Evolutionary conservation across 805 yeast genomes (phyloP), one percentile per base, ranked within the genome.

Genomic region (Monosporozyma solicola): DNA sequence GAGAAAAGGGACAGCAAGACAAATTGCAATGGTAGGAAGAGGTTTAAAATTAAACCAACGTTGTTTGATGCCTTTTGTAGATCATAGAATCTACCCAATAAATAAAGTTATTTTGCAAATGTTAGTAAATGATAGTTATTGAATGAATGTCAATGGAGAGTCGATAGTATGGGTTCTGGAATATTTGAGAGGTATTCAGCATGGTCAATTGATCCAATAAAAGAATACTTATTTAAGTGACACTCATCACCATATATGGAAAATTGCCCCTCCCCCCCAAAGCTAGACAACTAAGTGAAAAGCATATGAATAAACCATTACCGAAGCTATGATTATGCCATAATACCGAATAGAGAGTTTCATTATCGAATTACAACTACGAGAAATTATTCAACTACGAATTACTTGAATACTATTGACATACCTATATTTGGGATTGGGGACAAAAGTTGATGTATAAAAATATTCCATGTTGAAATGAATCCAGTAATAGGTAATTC

Each of bases 381-480:
- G 29, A 7, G 4, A 46, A 6, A 20, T 20, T 32, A 46, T 27
- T 27, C 7, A 27, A 7, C 5, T 27, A 7, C 7, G 29, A 27
- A 5, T 27, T 27, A 27, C 5, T 27, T 5, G 7, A 27, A 32
- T 3, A 10, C 39, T 45, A 48, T 73, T 57, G 54, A 78, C 80
- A 0, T 66, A 64, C 25, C 61, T 80, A 11, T 16, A 5, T 6
- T 39, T 11, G 11, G 9, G 10, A 15, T 72, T 61, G 13, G 51
- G 70, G n/a, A 77, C 15, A 84, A 85, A 0, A 85, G 85, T 1
- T 77, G 82, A 53, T 85, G 85, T 0, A 66, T 78, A 35, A 85
- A 83, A 1, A 62, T 84, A 49, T 60, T 80, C 47, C 79, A 79
- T n/a, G 65, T 74, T 46, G 84, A 81, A 47, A 68, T 80, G 55